Conservation (phyloP, 306 rosid species). For the Biancaea sappan region DNA sequence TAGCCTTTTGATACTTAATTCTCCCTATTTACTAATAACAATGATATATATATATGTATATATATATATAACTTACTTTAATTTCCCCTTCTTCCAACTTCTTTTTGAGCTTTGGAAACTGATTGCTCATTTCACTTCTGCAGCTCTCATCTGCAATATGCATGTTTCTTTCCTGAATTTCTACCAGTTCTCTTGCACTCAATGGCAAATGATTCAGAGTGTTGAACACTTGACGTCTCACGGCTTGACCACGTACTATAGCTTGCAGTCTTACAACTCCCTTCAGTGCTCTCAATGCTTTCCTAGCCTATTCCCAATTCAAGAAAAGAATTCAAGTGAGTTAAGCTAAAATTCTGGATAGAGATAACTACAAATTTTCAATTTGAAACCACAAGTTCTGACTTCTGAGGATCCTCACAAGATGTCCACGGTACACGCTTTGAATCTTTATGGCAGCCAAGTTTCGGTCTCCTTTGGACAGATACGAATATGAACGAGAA, state of each 20-base stretch:
- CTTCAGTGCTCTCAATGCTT: slow-evolving; percentile 81
- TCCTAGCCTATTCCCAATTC: slow-evolving; percentile 65
- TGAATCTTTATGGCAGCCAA: slow-evolving; percentile 80
- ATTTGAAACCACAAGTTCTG: slow-evolving; percentile 6
- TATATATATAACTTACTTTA: no score
- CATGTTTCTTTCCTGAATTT: slow-evolving; percentile 40
- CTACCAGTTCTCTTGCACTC: slow-evolving; percentile 30
- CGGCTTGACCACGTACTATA: slow-evolving; percentile 77
- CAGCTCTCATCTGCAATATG: slow-evolving; percentile 18
- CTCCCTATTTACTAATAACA: neutral
- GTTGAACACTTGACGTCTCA: slow-evolving; percentile 51
- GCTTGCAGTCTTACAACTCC: slow-evolving; percentile 89
- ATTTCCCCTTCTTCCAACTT: slow-evolving; percentile 52
- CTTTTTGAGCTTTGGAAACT: slow-evolving; percentile 39
- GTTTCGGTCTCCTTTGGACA: slow-evolving; percentile 43
- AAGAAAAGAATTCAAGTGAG: slow-evolving; percentile 30
- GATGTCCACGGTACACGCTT: slow-evolving; percentile 74
- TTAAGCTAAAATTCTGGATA: neutral
- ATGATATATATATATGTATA: neutral
- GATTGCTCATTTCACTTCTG: slow-evolving; percentile 35
- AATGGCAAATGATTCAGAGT: slow-evolving; percentile 42
- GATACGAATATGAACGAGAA: slow-evolving; percentile 39
- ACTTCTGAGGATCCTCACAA: slow-evolving; percentile 51
- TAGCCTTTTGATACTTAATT: slow-evolving; percentile 4
- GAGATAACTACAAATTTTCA: neutral